Base-by-base conservation (phyloP, 352 stramenopile genomes). In the Globisporangium paroecandrum region DNA sequence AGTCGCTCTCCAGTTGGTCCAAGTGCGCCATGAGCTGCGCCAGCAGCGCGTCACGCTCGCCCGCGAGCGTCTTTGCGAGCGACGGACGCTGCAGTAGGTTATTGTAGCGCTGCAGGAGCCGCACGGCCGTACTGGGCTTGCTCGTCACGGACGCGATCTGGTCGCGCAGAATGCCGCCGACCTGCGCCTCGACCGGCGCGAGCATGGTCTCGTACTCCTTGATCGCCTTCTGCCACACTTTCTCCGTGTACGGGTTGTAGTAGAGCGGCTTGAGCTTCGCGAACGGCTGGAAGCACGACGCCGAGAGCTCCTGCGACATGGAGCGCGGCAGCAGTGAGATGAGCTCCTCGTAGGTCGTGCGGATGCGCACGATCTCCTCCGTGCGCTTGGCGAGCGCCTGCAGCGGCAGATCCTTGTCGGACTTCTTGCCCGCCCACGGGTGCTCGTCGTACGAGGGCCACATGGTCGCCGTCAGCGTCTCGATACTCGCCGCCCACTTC, bases 181-280 rank as follows among this genome's bases (percentile, higher is more conserved):
- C 89, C 53, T 91, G 79, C 0, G 68, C 69, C 65, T 98, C 94
- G 36, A 97, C 77, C 0, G 91, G 93, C 15, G 77, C 81, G 0
- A 98, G 78, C 36, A 75, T 75, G 10, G 72, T 62, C 64, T 98
- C 94, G 66, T 92, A 98, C 15, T 83, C 75, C 6, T 71, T 74
- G 1, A 98, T 73, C 0, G 89, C 89, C 0, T 64, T 57, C 27
- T 88, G 70, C 93, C 93, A 98, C 18, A 83, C 71, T 22, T 71
- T 68, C 27, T 96, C 85, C 4, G 94, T 97, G 83, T 98, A 98
- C 29, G 86, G 79, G 66, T 97, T 98, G 78, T 97, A 97, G 62
- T 95, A 90, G 1, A 97, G 73, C 41, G 85, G 82, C 57, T 89
- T 76, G 18, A 95, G 73, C 10, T 61, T 71, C 1, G 80, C 70